phyloP scores from a whole-genome alignment of 2,329 filamentous ascomycete genomes.

The Ophiostoma populinum region DNA sequence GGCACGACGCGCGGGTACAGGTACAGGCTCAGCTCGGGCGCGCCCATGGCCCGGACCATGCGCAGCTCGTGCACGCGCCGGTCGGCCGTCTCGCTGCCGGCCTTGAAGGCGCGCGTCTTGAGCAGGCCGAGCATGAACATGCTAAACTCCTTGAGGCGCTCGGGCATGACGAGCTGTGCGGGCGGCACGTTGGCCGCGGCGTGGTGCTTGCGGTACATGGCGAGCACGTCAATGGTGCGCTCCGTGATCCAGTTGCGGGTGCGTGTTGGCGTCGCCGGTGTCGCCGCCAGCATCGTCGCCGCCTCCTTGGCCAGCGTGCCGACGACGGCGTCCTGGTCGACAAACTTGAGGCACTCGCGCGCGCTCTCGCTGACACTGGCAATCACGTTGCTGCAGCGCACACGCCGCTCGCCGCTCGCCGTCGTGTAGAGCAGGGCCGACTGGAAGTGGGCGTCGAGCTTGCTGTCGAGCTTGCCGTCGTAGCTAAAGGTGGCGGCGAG shows the following conservation, averaged over 20 bases:
- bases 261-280: constrained; percentile 62
- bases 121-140: constrained; percentile 89
- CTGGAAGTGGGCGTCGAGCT: constrained; percentile 95
- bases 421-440: constrained; percentile 89
- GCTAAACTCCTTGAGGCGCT: constrained; percentile 87
- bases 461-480: constrained; percentile 92
- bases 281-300: constrained; percentile 59
- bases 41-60: constrained; percentile 75
- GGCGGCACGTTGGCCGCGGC: constrained; percentile 68
- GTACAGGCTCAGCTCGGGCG: constrained; percentile 72
- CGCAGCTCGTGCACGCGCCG: constrained; percentile 81
- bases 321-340: constrained; percentile 89
- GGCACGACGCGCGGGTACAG: constrained; percentile 90
- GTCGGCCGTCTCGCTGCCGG: constrained; percentile 78
- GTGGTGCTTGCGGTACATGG: constrained; percentile 84
- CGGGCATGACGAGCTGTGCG: constrained; percentile 83
- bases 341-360: constrained; percentile 73
- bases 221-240: constrained; percentile 82
- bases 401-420: constrained; percentile 70
- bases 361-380: constrained; percentile 78
- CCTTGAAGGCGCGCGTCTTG: constrained; percentile 87
- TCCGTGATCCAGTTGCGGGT: constrained; percentile 70
- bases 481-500: constrained; percentile 84
- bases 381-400: constrained; percentile 85
- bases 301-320: constrained; percentile 85